Evolutionary conservation across 768 basidiomycete species (phyloP).

Genomic region (Amanita muscaria): DNA sequence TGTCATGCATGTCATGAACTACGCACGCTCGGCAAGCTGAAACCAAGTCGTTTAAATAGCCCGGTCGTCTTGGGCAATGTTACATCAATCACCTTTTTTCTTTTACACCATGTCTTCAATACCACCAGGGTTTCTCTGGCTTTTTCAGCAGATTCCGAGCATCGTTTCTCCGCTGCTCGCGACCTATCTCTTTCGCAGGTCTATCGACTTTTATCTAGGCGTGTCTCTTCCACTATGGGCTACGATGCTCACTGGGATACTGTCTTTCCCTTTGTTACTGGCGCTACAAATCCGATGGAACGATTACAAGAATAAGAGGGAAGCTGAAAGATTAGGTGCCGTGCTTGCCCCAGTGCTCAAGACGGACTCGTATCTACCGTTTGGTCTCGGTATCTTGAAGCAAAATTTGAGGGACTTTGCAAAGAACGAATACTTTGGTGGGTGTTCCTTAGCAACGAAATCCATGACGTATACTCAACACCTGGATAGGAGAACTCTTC

Average conservation of each 20-base stretch:
- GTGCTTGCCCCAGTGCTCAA: conserved; percentile 18
- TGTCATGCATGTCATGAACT: too few species aligned
- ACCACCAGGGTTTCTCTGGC: conserved; percentile 15
- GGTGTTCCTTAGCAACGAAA: neutral
- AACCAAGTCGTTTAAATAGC: too few species aligned
- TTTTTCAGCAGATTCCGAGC: conserved; percentile 9
- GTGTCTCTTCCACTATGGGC: conserved; percentile 12
- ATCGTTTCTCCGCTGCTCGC: conserved; percentile 11
- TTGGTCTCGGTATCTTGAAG: conserved; percentile 16
- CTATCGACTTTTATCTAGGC: neutral
- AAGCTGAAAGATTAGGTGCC: conserved; percentile 20
- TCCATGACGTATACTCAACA: neutral
- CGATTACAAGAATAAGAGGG: conserved; percentile 11
- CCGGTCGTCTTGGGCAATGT: too few species aligned
- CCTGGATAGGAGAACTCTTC: conserved; percentile 25
- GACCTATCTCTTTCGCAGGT: conserved; percentile 10
- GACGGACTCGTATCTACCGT: conserved; percentile 14
- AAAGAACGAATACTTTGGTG: conserved; percentile 25
- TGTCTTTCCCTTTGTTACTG: conserved; percentile 11
- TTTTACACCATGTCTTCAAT: conserved; percentile 6
- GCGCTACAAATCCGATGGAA: conserved; percentile 11
- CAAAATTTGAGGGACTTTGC: conserved; percentile 14
- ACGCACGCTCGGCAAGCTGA: too few species aligned
- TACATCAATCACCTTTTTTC: too few species aligned
- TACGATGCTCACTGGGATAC: conserved; percentile 6